phyloP scores from a whole-genome alignment of 441 rosid species.

The Raphanus hybrid region DNA sequence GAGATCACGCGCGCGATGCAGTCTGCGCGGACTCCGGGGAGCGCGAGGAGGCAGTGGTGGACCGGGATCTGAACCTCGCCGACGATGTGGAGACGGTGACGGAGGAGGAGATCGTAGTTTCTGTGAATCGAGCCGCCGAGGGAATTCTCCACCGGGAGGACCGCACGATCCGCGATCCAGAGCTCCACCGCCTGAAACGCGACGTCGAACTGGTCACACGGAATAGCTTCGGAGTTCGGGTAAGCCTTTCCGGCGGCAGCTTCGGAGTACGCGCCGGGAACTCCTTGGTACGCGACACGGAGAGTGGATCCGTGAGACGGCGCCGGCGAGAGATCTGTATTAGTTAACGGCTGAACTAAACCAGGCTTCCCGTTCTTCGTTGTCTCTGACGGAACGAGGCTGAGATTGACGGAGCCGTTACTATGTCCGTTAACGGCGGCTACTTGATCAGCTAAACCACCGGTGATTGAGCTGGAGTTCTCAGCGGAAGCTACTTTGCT shows the following conservation, averaged over 20 bases:
- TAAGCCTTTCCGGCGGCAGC: conserved; percentile 97
- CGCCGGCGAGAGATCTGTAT: conserved; percentile 81
- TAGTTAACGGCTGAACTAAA: conserved; percentile 63
- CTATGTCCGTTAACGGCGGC: conserved; percentile 79
- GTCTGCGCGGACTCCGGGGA: conserved; percentile 79
- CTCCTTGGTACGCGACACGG: conserved; percentile 95
- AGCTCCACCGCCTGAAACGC: conserved; percentile 97
- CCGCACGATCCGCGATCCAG: conserved; percentile 96
- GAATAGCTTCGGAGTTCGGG: conserved; percentile 90
- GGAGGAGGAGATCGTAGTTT: conserved; percentile 91
- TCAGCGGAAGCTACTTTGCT: conserved; percentile 71
- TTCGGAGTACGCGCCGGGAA: conserved; percentile 94
- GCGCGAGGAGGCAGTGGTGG: conserved; percentile 91
- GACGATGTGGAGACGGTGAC: conserved; percentile 94
- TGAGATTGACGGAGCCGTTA: conserved; percentile 62
- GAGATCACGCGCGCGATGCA: conserved; percentile 82
- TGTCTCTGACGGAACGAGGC: conserved; percentile 59
- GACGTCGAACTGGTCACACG: conserved; percentile 93
- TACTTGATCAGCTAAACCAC: conserved; percentile 45
- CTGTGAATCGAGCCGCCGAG: conserved; percentile 95
- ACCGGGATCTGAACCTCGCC: conserved; percentile 94
- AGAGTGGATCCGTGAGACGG: conserved; percentile 88
- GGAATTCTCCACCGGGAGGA: conserved; percentile 87
- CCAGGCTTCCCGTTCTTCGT: conserved; percentile 37
- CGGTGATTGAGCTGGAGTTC: conserved; percentile 42